These are phyloP conservation scores for Fusarium irregulare DNA, from an alignment of 2,329 filamentous ascomycete species.

Conservation along the genomic window DNA sequence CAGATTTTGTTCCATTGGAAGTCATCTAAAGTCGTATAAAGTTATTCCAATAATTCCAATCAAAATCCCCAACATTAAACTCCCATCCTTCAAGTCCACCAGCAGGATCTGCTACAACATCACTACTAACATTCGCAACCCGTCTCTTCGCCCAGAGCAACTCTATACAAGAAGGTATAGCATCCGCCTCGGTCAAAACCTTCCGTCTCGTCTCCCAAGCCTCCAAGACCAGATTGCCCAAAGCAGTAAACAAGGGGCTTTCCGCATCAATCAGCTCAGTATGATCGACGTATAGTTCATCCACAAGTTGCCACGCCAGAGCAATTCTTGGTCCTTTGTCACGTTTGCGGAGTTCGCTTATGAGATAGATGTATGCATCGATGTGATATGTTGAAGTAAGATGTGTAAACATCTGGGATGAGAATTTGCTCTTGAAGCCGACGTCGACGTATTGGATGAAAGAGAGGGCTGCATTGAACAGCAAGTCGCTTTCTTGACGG, in stretches of 20 bases:
- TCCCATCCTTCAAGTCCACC: slow-evolving; percentile 6
- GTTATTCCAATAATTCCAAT: slow-evolving; percentile 41
- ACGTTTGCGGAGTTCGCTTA: slow-evolving; percentile 47
- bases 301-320: slow-evolving; percentile 46
- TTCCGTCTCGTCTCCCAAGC: slow-evolving; percentile 39
- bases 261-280: slow-evolving; percentile 23
- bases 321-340: slow-evolving; percentile 27
- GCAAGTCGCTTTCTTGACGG: slow-evolving; percentile 36
- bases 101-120: neutral
- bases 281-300: slow-evolving; percentile 42
- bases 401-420: slow-evolving; percentile 46
- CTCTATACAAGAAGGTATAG: slow-evolving; percentile 22
- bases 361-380: slow-evolving; percentile 49
- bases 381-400: slow-evolving; percentile 43
- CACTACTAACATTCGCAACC: neutral
- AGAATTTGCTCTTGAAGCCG: slow-evolving; percentile 44
- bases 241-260: slow-evolving; percentile 7
- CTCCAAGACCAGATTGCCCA: slow-evolving; percentile 34
- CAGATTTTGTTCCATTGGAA: too few species aligned
- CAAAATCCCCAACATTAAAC: slow-evolving; percentile 9
- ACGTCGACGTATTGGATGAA: slow-evolving; percentile 42
- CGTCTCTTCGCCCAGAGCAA: slow-evolving; percentile 10
- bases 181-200: neutral
- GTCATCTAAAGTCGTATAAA: slow-evolving; percentile 27
- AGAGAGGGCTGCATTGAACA: slow-evolving; percentile 42